Evolutionary conservation across 2,329 filamentous ascomycete species (phyloP).

Genomic region (Fusarium sp.): DNA sequence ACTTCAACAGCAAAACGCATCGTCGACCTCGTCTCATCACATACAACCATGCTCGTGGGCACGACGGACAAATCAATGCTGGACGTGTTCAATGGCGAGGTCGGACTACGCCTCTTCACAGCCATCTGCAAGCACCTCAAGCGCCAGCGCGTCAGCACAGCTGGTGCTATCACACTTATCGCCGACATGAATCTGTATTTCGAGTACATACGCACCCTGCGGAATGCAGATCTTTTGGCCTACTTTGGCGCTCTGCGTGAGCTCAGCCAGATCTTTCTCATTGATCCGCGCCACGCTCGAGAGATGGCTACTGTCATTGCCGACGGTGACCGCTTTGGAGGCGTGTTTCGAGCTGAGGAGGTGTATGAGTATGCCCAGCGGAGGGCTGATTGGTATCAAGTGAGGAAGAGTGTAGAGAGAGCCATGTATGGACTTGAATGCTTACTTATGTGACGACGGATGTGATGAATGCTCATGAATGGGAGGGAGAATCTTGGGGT

Average conservation of each 20-base stretch:
- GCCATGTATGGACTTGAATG: slow-evolving; percentile 98
- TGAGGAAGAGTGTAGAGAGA: slow-evolving; percentile 88
- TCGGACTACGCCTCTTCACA: slow-evolving; percentile 90
- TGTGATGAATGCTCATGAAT: slow-evolving; percentile 1
- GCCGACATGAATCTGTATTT: slow-evolving; percentile 97
- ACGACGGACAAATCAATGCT: slow-evolving; percentile 98
- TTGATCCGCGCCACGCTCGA: slow-evolving; percentile 85
- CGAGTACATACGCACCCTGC: slow-evolving; percentile 81
- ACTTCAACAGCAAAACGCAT: slow-evolving; percentile 83
- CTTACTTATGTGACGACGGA: slow-evolving; percentile 78
- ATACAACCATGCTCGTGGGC: slow-evolving; percentile 92
- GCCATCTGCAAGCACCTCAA: slow-evolving; percentile 98
- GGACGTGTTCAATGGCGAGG: slow-evolving; percentile 98
- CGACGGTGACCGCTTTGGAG: slow-evolving; percentile 87
- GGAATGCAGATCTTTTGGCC: slow-evolving; percentile 83
- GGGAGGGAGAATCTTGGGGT: neutral
- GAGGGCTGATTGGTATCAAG: slow-evolving; percentile 93
- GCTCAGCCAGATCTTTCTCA: slow-evolving; percentile 94
- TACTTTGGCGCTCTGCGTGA: slow-evolving; percentile 95
- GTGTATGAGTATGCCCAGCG: slow-evolving; percentile 97
- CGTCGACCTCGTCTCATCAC: slow-evolving; percentile 85
- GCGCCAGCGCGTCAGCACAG: slow-evolving; percentile 89
- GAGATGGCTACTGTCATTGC: slow-evolving; percentile 96
- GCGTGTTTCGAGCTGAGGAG: slow-evolving; percentile 94
- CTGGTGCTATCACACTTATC: slow-evolving; percentile 91